A percentile compares a stretch with the other conserved stretches of the same genome.
Conservation (phyloP, 306 rosid genomes). For the Rosa chinensis region DNA sequence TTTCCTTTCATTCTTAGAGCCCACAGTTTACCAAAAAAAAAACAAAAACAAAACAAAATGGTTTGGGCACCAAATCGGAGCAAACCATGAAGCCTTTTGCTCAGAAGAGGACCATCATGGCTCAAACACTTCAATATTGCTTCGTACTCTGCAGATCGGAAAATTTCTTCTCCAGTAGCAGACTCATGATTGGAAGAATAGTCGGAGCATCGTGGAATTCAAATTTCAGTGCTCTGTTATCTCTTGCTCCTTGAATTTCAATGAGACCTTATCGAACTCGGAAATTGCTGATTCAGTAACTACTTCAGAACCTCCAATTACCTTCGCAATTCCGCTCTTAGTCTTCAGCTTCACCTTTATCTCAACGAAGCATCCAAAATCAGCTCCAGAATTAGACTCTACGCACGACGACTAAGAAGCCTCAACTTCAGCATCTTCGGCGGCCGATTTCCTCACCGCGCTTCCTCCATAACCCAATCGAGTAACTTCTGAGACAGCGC, state of each 20-base stretch:
- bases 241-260: constrained; percentile 35
- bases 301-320: constrained; percentile 34
- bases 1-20: too few relatives aligned
- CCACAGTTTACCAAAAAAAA: too few relatives aligned
- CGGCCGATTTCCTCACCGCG: constrained; percentile 14
- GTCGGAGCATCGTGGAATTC: constrained; percentile 25
- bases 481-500: constrained; percentile 17
- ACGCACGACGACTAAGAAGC: constrained; percentile 77
- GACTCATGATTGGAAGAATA: too few relatives aligned
- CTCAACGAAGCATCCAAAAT: constrained; percentile 16
- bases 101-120: too few relatives aligned
- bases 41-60: too few relatives aligned
- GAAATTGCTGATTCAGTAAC: constrained; percentile 50
- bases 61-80: too few relatives aligned
- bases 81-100: too few relatives aligned
- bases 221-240: constrained; percentile 51
- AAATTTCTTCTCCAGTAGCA: too few relatives aligned
- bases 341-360: constrained; percentile 47
- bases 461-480: constrained; percentile 25
- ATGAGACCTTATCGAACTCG: constrained; percentile 28
- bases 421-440: constrained; percentile 40
- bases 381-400: constrained; percentile 62
- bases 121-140: too few relatives aligned
- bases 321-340: constrained; percentile 30
- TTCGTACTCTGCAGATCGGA: too few relatives aligned